phyloP scores from a whole-genome alignment of 1,139 yeast species.

The Eremothecium cymbalariae region DNA sequence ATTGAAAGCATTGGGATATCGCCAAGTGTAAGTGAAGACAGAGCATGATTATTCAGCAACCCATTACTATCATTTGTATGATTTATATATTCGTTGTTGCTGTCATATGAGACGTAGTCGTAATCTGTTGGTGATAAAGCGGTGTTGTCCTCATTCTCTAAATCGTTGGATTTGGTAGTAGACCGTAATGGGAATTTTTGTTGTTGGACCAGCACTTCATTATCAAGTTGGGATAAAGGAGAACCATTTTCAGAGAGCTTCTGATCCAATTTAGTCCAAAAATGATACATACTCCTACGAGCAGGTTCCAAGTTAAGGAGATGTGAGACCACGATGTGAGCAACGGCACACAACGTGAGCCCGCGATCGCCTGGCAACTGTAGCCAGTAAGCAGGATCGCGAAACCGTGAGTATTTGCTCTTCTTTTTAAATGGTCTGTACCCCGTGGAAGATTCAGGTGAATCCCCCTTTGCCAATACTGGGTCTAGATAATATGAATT shows the following conservation, averaged over 20 bases:
- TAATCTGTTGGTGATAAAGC: neutral
- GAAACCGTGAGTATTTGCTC: neutral
- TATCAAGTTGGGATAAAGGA: too few relatives aligned
- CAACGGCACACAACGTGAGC: neutral
- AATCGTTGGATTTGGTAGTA: neutral
- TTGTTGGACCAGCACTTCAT: too few relatives aligned
- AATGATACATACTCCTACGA: conserved; percentile 1
- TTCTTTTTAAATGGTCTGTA: conserved; percentile 1
- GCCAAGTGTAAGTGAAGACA: neutral
- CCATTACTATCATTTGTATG: neutral
- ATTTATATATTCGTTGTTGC: neutral
- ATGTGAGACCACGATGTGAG: neutral
- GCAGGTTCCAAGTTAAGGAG: conserved; percentile 2
- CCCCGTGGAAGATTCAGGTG: neutral
- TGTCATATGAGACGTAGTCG: neutral
- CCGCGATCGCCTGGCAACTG: conserved; percentile 2
- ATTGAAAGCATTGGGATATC: neutral
- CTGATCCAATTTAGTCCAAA: neutral
- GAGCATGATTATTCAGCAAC: neutral
- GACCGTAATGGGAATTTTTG: neutral
- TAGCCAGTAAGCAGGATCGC: conserved; percentile 11
- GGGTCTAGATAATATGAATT: conserved; percentile 21
- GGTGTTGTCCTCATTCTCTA: neutral
- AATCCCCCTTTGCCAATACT: neutral
- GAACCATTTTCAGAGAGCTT: neutral